A percentile compares a stretch with the other conserved stretches of the same genome.
phyloP scores from a whole-genome alignment of 768 basidiomycete species.

The Boletus rubescentipes region DNA sequence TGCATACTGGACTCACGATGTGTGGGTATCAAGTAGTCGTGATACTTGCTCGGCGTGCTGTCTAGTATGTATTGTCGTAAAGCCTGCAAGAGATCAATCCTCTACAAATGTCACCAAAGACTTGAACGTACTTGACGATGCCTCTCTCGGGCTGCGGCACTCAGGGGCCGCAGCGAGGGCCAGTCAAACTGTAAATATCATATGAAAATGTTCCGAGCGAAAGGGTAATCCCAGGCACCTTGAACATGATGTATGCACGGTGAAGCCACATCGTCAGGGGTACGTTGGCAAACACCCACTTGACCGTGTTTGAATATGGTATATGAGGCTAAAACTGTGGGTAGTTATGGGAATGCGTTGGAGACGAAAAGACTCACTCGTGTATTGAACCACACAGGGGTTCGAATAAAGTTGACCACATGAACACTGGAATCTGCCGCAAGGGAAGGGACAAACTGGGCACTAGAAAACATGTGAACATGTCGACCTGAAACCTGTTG shows the following conservation, averaged over 20 bases:
- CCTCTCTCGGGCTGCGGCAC: constrained; percentile 9
- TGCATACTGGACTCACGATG: constrained; percentile 40
- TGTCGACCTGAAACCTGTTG: neutral
- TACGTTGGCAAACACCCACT: constrained; percentile 56
- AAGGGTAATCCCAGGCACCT: constrained; percentile 27
- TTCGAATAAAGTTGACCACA: constrained; percentile 58
- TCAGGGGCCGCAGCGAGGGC: constrained; percentile 13
- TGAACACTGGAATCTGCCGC: constrained; percentile 49
- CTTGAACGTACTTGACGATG: constrained; percentile 9
- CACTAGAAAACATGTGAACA: constrained; percentile 36
- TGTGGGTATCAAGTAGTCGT: constrained; percentile 46
- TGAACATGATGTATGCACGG: constrained; percentile 49
- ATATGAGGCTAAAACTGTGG: constrained; percentile 39
- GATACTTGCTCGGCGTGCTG: constrained; percentile 49
- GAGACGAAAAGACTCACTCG: constrained; percentile 37
- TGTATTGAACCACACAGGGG: constrained; percentile 59
- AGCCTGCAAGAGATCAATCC: constrained; percentile 27
- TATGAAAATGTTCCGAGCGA: neutral
- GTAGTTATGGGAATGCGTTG: neutral
- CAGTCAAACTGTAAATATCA: constrained; percentile 18
- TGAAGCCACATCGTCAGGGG: constrained; percentile 53
- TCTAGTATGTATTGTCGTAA: constrained; percentile 46
- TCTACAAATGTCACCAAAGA: no score
- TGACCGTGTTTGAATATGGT: constrained; percentile 37
- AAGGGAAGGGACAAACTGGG: constrained; percentile 60